Percentiles rank a stretch among this genome's conserved stretches.
Conservation (phyloP, 176 grass and related monocot species). For the Rhynchospora pubera region DNA sequence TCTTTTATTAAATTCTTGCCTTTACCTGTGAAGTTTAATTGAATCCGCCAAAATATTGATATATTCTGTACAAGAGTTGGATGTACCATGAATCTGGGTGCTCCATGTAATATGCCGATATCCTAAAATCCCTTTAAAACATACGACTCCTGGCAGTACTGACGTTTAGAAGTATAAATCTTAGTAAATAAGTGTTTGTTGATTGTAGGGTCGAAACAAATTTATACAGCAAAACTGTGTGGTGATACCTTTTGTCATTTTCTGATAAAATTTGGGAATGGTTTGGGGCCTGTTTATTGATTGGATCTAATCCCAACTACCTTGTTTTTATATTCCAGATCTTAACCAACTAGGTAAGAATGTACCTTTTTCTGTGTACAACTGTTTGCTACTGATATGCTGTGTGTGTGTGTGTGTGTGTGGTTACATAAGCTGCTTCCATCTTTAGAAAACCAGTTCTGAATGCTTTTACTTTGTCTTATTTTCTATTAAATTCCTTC, state of each 20-base stretch:
- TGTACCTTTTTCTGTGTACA: neutral
- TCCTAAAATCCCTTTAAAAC: neutral
- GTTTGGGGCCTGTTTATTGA: neutral
- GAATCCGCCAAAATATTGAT: neutral
- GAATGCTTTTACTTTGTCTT: neutral
- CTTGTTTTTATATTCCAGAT: neutral
- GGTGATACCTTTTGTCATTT: neutral
- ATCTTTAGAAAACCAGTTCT: neutral
- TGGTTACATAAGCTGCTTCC: neutral
- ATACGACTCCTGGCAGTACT: neutral
- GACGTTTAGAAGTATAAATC: too few species aligned
- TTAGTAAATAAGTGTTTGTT: too few species aligned
- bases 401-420: neutral
- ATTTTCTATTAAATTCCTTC: neutral
- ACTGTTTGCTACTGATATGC: neutral
- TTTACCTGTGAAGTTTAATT: neutral
- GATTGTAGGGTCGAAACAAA: neutral
- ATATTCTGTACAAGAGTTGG: neutral
- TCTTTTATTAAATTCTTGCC: neutral
- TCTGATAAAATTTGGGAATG: neutral
- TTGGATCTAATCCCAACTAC: neutral
- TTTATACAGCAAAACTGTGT: too few species aligned
- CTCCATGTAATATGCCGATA: neutral
- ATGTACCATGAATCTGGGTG: neutral
- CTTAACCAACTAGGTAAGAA: neutral